Percentiles rank a stretch among this genome's conserved stretches.
phyloP scores from a whole-genome alignment of 257 asterid species.

The Gynochthodes officinalis region DNA sequence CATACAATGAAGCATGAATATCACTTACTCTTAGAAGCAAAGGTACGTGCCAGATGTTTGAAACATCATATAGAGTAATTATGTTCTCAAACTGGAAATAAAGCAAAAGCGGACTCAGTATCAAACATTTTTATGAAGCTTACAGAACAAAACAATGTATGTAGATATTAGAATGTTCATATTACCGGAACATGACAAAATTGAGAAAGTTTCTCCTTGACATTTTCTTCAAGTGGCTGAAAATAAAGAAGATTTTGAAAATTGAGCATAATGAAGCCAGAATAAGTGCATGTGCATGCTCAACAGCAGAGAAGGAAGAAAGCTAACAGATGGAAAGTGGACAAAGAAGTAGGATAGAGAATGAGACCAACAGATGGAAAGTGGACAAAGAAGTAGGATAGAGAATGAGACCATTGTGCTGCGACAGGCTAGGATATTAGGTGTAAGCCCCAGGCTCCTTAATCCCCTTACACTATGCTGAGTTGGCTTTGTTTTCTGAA shows the following conservation, averaged over 20 bases:
- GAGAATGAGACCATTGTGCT: conserved; percentile 63
- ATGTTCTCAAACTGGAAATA: conserved; percentile 57
- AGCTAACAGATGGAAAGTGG: neutral
- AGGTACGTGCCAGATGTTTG: conserved; percentile 90
- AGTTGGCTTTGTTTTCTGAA: conserved; percentile 96
- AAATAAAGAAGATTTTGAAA: conserved; percentile 24
- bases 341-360: neutral
- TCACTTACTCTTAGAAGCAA: conserved; percentile 69
- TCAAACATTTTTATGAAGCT: neutral
- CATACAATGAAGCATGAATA: conserved; percentile 8
- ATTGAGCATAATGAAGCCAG: neutral
- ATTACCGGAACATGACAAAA: conserved; percentile 72
- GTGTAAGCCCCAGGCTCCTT: conserved; percentile 80
- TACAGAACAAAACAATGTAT: neutral
- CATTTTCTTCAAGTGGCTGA: conserved; percentile 70
- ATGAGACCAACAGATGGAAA: neutral
- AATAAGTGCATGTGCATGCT: neutral
- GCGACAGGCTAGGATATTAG: conserved; percentile 90
- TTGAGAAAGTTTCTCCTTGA: conserved; percentile 71
- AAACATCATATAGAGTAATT: conserved; percentile 71
- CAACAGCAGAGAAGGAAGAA: neutral
- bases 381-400: neutral
- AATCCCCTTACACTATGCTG: conserved; percentile 95
- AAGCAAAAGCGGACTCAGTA: conserved; percentile 4
- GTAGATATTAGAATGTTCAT: neutral